Percentiles rank a stretch among this genome's conserved stretches.
These are phyloP conservation scores for Ilex paraguariensis DNA, from an alignment of 305 asterid genomes.

Conservation along the genomic window DNA sequence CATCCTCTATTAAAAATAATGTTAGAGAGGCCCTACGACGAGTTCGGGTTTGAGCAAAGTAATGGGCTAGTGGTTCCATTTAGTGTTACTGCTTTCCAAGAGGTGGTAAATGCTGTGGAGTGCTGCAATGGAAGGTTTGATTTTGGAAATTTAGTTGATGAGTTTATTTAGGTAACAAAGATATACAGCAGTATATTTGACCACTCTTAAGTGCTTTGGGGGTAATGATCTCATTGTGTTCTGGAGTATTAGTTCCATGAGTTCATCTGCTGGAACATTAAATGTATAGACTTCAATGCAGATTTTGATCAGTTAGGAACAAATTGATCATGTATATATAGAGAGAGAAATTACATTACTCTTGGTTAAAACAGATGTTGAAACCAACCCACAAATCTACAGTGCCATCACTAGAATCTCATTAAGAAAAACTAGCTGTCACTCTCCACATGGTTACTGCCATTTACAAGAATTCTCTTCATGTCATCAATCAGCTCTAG, in stretches of 20 bases:
- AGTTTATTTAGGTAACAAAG: neutral
- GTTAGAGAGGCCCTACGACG: neutral
- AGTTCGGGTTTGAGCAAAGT: neutral
- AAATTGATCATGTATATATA: too few species aligned
- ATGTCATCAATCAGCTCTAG: constrained; percentile 33
- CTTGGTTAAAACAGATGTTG: too few species aligned
- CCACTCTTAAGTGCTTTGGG: too few species aligned
- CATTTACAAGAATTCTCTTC: constrained; percentile 25
- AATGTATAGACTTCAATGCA: too few species aligned
- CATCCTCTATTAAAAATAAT: constrained; percentile 1
- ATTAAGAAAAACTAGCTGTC: neutral
- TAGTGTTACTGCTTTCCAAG: neutral
- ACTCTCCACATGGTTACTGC: neutral
- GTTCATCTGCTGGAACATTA: too few species aligned
- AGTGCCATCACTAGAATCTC: too few species aligned
- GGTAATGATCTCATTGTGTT: too few species aligned
- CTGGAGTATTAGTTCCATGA: too few species aligned
- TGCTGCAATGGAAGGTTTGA: neutral
- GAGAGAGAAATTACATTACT: too few species aligned
- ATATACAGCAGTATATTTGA: too few species aligned
- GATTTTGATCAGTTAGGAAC: too few species aligned
- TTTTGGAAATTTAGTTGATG: neutral
- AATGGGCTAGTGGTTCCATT: constrained; percentile 1
- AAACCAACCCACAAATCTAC: too few species aligned
- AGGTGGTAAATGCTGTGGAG: neutral